Evolutionary conservation across 441 rosid genomes (phyloP), one percentile per base, ranked within the genome.

Genomic region (Aquilaria agallochum): DNA sequence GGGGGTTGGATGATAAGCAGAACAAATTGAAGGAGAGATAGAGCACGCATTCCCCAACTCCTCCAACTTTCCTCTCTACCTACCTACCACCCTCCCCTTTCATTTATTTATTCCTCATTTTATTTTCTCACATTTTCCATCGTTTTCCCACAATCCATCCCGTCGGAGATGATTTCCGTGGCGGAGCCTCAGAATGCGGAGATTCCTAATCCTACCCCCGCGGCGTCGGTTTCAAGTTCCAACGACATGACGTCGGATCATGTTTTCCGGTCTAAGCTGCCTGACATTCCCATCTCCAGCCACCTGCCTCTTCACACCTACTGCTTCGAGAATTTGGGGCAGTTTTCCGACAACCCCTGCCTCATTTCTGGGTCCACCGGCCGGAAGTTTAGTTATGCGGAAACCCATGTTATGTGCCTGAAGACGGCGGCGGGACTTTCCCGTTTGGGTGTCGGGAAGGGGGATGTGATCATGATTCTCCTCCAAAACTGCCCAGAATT

Each of bases 401-500:
- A 92, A 42, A 79, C 94, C 2, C 75, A 81, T 54, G 82, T 78
- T 54, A 64, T 72, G 13, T 74, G 74, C 20, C 81, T 65, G 13
- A 82, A 69, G 65, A 72, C 76, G 5, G 95, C 96, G 0, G 69
- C 89, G 2, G 98, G 98, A 2, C 66, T 92, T 2, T 47, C 75
- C 48, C 78, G 62, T 2, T 50, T 87, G 7, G 93, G 96, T 33
- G 65, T 92, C 20, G 66, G 64, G 33, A 76, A 81, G 57, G 96
- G 95, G 10, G 96, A 87, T 56, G 98, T 85, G 31, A 79, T 92
- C 74, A 92, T 92, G 98, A 69, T 86, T 63, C 80, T 89, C 50
- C 95, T 92, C 50, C 98, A 79, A 20, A 92, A 89, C 78, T 82
- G 84, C 31, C 77, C 95, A 0, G 95, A 92, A 57, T 92, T 92